Conservation (phyloP, 768 basidiomycete genomes). For the Artomyces pyxidatus region DNA sequence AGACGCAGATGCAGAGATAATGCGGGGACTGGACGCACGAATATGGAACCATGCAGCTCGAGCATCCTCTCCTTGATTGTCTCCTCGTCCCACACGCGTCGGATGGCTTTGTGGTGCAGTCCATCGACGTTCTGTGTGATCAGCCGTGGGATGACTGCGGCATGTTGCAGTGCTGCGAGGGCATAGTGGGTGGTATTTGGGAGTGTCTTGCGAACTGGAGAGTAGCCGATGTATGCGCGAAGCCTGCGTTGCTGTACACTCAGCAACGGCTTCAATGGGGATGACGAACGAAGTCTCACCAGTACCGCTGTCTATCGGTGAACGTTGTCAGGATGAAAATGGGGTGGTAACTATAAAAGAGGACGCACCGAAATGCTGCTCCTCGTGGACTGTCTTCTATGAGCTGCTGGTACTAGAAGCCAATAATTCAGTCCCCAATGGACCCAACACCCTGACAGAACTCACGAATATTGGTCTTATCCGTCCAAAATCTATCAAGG, state of each 20-base stretch:
- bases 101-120: constrained; percentile 75
- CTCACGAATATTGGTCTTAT: constrained; percentile 19
- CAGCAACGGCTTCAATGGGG: not conserved
- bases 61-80: constrained; percentile 41
- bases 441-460: too few relatives aligned
- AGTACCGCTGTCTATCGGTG: constrained; percentile 82
- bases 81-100: constrained; percentile 33
- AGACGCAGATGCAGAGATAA: not conserved
- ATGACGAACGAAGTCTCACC: constrained; percentile 32
- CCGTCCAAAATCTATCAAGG: too few relatives aligned
- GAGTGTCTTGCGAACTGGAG: constrained; percentile 69
- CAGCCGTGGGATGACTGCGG: constrained; percentile 48
- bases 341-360: not conserved
- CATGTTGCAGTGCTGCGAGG: constrained; percentile 72
- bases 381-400: constrained; percentile 66
- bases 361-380: constrained; percentile 55
- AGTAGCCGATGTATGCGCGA: constrained; percentile 78
- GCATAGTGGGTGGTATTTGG: constrained; percentile 90
- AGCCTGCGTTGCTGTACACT: constrained; percentile 30
- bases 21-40: constrained; percentile 36
- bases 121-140: constrained; percentile 96
- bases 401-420: constrained; percentile 65
- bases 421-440: constrained; percentile 5
- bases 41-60: constrained; percentile 85
- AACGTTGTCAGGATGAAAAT: not conserved